Percentiles rank a stretch among this genome's conserved stretches.
Evolutionary conservation across 345 rosid genomes (phyloP).

Genomic region (Sapria himalayana): DNA sequence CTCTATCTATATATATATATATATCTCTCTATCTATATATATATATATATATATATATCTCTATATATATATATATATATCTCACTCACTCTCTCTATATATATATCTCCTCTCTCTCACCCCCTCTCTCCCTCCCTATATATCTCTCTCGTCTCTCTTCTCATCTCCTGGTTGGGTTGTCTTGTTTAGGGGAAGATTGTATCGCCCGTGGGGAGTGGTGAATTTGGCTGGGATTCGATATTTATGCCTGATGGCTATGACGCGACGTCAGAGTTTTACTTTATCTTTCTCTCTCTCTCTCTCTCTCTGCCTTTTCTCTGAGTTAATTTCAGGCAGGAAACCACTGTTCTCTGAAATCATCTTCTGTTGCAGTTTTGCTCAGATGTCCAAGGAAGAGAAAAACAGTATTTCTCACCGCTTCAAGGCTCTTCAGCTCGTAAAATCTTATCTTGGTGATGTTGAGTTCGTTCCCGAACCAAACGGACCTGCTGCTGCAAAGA

Average conservation of each 20-base stretch:
- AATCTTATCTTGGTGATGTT: constrained; percentile 50
- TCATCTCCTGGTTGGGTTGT: too few relatives aligned
- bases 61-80: too few relatives aligned
- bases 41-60: too few relatives aligned
- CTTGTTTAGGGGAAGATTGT: constrained; percentile 85
- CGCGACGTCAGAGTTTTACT: constrained; percentile 53
- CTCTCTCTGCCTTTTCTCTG: not conserved
- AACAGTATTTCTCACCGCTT: constrained; percentile 82
- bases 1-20: too few relatives aligned
- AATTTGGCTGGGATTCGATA: constrained; percentile 96
- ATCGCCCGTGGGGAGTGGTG: constrained; percentile 62
- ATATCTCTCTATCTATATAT: too few relatives aligned
- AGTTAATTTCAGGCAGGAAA: not conserved
- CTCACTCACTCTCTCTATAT: too few relatives aligned
- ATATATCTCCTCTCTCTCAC: too few relatives aligned
- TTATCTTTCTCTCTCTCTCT: not conserved
- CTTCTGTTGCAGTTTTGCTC: constrained; percentile 39
- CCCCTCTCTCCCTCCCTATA: too few relatives aligned
- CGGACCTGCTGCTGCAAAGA: constrained; percentile 1
- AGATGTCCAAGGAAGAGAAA: constrained; percentile 87
- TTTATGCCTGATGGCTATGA: constrained; percentile 82
- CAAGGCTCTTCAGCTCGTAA: constrained; percentile 50
- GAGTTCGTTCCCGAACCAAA: constrained; percentile 31
- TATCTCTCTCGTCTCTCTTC: too few relatives aligned
- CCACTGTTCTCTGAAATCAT: constrained; percentile 2